Conservation (phyloP, 1,139 yeast species). For the Hyphopichia buzzinii region DNA sequence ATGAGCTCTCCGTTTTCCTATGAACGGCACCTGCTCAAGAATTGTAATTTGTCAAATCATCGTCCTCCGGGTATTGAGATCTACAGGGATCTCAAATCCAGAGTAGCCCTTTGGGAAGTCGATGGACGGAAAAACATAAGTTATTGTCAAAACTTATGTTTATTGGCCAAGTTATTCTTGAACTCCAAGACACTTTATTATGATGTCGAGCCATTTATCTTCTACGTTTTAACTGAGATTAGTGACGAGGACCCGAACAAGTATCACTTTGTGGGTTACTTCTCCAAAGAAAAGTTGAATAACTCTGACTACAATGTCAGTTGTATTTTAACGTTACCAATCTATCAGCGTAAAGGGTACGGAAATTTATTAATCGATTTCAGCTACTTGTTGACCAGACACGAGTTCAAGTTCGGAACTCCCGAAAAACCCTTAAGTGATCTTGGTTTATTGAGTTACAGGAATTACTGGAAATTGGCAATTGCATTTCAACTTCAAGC, state of each 20-base stretch:
- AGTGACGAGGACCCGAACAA: constrained; percentile 47
- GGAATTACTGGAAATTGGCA: constrained; percentile 80
- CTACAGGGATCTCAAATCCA: constrained; percentile 56
- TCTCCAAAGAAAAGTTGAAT: constrained; percentile 82
- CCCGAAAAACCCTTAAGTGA: constrained; percentile 95
- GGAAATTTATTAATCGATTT: constrained; percentile 88
- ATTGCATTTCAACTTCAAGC: constrained; percentile 46
- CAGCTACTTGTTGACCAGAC: constrained; percentile 72
- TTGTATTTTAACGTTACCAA: constrained; percentile 87
- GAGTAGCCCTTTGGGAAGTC: constrained; percentile 79
- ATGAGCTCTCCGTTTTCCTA: constrained; percentile 69
- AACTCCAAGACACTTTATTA: constrained; percentile 90
- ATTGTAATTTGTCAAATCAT: constrained; percentile 49
- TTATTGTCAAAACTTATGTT: constrained; percentile 87
- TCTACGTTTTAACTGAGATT: constrained; percentile 76
- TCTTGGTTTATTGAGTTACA: constrained; percentile 78
- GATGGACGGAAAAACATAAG: constrained; percentile 83
- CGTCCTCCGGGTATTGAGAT: constrained; percentile 94
- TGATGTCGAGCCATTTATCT: constrained; percentile 93
- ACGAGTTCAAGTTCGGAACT: constrained; percentile 80
- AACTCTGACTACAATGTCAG: constrained; percentile 79
- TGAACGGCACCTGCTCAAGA: constrained; percentile 70
- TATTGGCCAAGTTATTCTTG: constrained; percentile 82
- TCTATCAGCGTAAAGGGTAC: constrained; percentile 83
- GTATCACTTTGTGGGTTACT: constrained; percentile 88